Evolutionary conservation across 306 rosid genomes (phyloP).

Genomic region (Clitoria ternatea): DNA sequence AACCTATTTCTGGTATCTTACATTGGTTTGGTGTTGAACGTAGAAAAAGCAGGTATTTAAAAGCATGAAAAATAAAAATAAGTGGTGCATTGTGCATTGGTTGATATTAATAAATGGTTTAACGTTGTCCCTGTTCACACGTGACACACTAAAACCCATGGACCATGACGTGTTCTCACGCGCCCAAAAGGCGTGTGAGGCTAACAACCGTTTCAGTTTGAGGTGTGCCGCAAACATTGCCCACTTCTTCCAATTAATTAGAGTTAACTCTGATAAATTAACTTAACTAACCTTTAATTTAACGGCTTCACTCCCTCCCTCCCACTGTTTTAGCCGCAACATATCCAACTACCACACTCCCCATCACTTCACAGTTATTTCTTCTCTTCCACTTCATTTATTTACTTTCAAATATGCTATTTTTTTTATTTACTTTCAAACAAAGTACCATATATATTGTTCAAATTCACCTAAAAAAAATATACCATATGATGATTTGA

Average conservation of each 20-base stretch:
- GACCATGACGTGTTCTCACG: not conserved
- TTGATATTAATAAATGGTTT: not conserved
- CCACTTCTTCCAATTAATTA: not conserved
- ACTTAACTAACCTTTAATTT: not conserved
- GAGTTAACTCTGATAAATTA: not conserved
- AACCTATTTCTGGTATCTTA: too few relatives aligned
- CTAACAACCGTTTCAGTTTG: not conserved
- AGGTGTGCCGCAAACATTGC: not conserved
- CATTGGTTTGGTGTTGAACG: not conserved
- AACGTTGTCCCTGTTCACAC: slow-evolving; percentile 10
- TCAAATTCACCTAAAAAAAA: too few relatives aligned
- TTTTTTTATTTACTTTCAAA: too few relatives aligned
- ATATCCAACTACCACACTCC: not conserved
- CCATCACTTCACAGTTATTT: not conserved
- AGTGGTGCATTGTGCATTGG: not conserved
- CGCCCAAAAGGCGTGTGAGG: not conserved
- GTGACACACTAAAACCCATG: slow-evolving; percentile 1
- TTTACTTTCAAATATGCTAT: too few relatives aligned
- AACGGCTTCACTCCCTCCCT: not conserved
- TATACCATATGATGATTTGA: too few relatives aligned
- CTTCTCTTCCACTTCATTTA: too few relatives aligned
- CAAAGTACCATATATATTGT: too few relatives aligned
- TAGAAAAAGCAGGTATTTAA: not conserved
- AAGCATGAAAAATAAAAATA: not conserved
- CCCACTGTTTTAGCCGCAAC: not conserved